Conservation (phyloP, 495 filamentous ascomycete genomes). For the Penicillium lagena region DNA sequence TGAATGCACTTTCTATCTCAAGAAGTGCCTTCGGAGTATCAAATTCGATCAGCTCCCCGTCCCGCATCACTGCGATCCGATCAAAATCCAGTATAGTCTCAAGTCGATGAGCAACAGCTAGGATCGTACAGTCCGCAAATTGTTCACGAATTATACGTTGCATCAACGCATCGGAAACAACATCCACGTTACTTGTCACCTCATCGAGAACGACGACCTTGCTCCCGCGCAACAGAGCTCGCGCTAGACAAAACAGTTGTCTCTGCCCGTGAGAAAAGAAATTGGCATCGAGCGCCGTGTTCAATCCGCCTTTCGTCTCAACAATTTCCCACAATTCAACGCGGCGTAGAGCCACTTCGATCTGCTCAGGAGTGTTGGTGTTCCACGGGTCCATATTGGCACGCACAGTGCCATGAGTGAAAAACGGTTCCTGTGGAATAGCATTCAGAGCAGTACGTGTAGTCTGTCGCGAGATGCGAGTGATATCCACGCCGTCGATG, state of each 20-base stretch:
- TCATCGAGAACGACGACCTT: constrained; percentile 28
- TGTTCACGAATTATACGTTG: constrained; percentile 15
- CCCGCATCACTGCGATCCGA: constrained; percentile 18
- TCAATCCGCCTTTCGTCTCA: constrained; percentile 11
- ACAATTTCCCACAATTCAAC: constrained; percentile 14
- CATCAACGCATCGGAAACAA: constrained; percentile 18
- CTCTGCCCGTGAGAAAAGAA: constrained; percentile 33
- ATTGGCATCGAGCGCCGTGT: constrained; percentile 5
- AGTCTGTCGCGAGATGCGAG: constrained; percentile 4
- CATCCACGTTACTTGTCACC: constrained; percentile 16
- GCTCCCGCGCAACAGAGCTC: constrained; percentile 13
- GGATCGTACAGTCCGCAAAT: constrained; percentile 20
- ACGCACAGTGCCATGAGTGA: constrained; percentile 23
- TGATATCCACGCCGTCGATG: constrained; percentile 4
- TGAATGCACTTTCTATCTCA: not conserved
- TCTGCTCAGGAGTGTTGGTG: constrained; percentile 5
- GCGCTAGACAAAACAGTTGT: constrained; percentile 28
- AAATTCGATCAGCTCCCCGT: constrained; percentile 18
- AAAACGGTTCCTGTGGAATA: constrained; percentile 31
- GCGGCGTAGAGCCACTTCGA: constrained; percentile 14
- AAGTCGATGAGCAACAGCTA: constrained; percentile 28
- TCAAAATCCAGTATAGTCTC: constrained; percentile 20
- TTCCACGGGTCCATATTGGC: constrained; percentile 24
- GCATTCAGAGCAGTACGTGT: constrained; percentile 16
- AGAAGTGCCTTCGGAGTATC: constrained; percentile 13